Evolutionary conservation across 768 basidiomycete genomes (phyloP).

Genomic region (Tremella fuciformis): DNA sequence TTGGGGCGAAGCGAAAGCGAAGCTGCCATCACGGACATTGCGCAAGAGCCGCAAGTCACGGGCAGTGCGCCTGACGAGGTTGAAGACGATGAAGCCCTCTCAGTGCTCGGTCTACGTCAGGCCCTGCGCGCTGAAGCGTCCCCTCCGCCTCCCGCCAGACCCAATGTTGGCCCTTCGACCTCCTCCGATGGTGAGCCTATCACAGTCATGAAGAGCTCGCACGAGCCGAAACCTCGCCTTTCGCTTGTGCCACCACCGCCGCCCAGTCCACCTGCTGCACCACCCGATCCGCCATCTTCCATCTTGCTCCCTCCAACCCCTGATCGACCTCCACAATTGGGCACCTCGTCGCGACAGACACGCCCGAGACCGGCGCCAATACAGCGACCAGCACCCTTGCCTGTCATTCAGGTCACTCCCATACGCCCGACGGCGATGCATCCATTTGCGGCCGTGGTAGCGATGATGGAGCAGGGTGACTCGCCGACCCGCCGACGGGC

Average conservation of each 20-base stretch:
- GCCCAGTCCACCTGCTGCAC: not conserved
- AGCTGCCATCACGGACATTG: too few relatives aligned
- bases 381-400: not conserved
- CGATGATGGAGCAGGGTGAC: conserved; percentile 20
- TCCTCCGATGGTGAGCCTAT: too few relatives aligned
- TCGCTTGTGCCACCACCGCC: not conserved
- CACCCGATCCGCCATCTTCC: not conserved
- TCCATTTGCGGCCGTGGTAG: conserved; percentile 21
- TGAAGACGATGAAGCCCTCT: too few relatives aligned
- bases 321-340: not conserved
- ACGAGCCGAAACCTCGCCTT: too few relatives aligned
- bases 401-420: not conserved
- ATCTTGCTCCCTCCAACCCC: not conserved
- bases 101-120: too few relatives aligned
- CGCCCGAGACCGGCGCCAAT: not conserved
- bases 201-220: too few relatives aligned
- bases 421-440: not conserved
- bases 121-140: too few relatives aligned
- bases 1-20: too few relatives aligned
- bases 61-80: too few relatives aligned
- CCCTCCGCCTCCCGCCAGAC: too few relatives aligned
- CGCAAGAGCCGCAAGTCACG: too few relatives aligned
- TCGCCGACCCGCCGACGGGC: not conserved
- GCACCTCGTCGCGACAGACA: not conserved
- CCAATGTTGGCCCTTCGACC: too few relatives aligned